Percentiles rank a stretch among this genome's conserved stretches.
These are phyloP conservation scores for Xylaria sp. DNA, from an alignment of 2,329 filamentous ascomycete species.

Conservation along the genomic window DNA sequence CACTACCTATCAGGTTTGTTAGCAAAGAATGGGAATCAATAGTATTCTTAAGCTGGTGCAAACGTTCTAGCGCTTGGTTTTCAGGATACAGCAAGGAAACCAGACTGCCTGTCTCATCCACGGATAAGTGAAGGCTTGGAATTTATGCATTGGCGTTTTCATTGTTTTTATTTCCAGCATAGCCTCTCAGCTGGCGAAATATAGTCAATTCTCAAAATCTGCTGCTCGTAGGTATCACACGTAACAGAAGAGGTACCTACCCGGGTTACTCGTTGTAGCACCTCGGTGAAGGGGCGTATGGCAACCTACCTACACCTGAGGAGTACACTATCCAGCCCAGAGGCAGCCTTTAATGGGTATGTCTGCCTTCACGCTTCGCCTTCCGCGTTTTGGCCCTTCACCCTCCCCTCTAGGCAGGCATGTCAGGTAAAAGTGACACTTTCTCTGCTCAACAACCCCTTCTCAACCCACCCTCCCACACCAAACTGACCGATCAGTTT, in stretches of 20 bases:
- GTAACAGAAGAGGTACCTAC: not conserved
- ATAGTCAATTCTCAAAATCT: not conserved
- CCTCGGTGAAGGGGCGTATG: slow-evolving; percentile 34
- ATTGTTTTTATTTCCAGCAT: slow-evolving; percentile 2
- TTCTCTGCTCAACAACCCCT: slow-evolving; percentile 17
- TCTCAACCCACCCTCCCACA: slow-evolving; percentile 32
- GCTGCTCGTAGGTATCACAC: slow-evolving; percentile 10
- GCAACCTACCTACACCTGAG: slow-evolving; percentile 18
- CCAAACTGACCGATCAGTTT: slow-evolving; percentile 32
- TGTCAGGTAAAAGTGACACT: slow-evolving; percentile 16
- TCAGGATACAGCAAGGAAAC: not conserved
- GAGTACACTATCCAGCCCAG: not conserved
- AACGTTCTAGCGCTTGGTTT: slow-evolving; percentile 19
- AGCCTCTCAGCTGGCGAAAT: slow-evolving; percentile 17
- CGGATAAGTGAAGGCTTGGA: not conserved
- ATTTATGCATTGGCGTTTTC: not conserved
- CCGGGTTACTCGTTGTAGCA: slow-evolving; percentile 37
- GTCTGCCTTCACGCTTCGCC: slow-evolving; percentile 15
- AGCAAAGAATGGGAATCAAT: not conserved
- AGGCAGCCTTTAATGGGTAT: slow-evolving; percentile 5
- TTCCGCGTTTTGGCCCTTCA: slow-evolving; percentile 14
- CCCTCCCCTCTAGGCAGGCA: slow-evolving; percentile 3
- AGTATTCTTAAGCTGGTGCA: slow-evolving; percentile 5
- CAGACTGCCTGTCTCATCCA: not conserved
- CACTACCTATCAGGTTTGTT: not conserved